phyloP scores from a whole-genome alignment of 805 yeast genomes.

The Spathaspora sp. region DNA sequence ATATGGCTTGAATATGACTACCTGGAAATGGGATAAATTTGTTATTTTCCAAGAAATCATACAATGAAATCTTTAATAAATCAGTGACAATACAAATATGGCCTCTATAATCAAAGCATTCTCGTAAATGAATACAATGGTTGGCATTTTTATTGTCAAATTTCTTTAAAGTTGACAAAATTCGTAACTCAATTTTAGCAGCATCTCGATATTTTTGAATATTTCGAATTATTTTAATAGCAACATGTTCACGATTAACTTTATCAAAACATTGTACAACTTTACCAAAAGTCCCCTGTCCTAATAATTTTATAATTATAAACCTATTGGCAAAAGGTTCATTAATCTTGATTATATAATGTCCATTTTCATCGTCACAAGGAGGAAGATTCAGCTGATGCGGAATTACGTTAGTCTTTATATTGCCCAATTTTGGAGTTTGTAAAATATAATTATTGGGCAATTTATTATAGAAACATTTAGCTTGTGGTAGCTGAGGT shows the following conservation, averaged over 20 bases:
- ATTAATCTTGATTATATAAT: conserved; percentile 58
- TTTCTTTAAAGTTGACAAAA: conserved; percentile 66
- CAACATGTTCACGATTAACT: conserved; percentile 58
- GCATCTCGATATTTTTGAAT: conserved; percentile 95
- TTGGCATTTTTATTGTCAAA: conserved; percentile 65
- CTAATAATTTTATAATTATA: conserved; percentile 62
- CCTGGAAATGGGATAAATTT: conserved; percentile 90
- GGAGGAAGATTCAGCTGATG: conserved; percentile 29
- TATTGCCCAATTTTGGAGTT: conserved; percentile 35
- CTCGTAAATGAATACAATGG: conserved; percentile 82
- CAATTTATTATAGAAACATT: conserved; percentile 37
- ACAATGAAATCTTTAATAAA: conserved; percentile 75
- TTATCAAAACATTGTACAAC: conserved; percentile 81
- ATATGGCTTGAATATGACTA: conserved; percentile 83
- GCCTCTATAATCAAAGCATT: conserved; percentile 87
- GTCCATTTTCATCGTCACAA: conserved; percentile 72
- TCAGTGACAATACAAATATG: conserved; percentile 95
- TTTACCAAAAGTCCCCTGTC: conserved; percentile 92
- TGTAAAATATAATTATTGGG: conserved; percentile 34
- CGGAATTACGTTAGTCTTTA: conserved; percentile 37
- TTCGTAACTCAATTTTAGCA: conserved; percentile 85
- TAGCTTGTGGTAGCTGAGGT: conserved; percentile 44
- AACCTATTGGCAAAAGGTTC: conserved; percentile 74
- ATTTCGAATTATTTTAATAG: conserved; percentile 88
- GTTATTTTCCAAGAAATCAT: conserved; percentile 85